Conservation (phyloP, 179 eudicot species). For the Kewa caespitosa region DNA sequence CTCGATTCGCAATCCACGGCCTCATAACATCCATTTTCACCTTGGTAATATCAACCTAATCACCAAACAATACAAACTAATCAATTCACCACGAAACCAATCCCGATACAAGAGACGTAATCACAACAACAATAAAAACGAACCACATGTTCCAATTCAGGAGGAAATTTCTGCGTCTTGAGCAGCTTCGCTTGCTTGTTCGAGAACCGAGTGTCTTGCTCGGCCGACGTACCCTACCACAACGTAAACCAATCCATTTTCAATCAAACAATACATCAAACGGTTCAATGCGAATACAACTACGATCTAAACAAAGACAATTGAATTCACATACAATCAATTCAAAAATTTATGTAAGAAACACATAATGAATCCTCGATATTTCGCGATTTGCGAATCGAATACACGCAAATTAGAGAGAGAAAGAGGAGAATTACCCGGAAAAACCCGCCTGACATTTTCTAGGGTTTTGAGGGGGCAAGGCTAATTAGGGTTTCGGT, state of each 20-base stretch:
- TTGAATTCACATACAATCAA: not conserved
- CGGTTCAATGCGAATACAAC: too few relatives aligned
- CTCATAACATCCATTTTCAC: constrained; percentile 94
- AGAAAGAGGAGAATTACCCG: constrained; percentile 47
- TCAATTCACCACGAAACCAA: not conserved
- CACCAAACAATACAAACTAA: constrained; percentile 12
- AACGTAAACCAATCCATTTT: not conserved
- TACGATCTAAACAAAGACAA: not conserved
- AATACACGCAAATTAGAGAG: not conserved
- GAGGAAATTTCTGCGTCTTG: constrained; percentile 83
- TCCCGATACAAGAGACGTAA: not conserved
- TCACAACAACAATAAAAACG: constrained; percentile 12
- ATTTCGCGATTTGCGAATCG: not conserved
- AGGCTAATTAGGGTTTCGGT: not conserved
- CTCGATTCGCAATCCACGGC: constrained; percentile 94
- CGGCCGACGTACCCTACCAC: constrained; percentile 91
- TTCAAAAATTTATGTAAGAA: not conserved
- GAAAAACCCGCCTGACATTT: constrained; percentile 99
- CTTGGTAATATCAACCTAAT: constrained; percentile 78
- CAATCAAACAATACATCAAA: constrained; percentile 16
- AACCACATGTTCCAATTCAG: constrained; percentile 91
- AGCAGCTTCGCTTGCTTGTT: constrained; percentile 93
- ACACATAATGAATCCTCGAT: not conserved
- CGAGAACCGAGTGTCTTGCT: constrained; percentile 95
- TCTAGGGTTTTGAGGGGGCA: constrained; percentile 65